Conservation (phyloP, 1,139 yeast species). For the Meyerozyma athensensis region DNA sequence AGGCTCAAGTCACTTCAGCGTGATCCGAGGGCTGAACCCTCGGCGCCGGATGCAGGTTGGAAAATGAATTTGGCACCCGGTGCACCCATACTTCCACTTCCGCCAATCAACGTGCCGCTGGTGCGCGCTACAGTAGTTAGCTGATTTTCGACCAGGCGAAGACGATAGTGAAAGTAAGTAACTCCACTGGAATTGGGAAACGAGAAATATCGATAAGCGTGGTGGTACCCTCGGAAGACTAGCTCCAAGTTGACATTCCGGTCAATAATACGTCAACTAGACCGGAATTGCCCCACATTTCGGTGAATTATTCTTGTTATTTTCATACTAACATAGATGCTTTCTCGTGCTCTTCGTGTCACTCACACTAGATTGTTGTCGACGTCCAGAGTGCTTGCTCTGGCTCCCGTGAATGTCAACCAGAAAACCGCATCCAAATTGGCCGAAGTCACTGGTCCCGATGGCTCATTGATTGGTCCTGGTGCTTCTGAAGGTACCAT, state of each 20-base stretch:
- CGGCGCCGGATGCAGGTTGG: not conserved
- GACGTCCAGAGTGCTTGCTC: conserved; percentile 27
- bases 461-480: conserved; percentile 72
- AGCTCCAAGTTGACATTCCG: too few relatives aligned
- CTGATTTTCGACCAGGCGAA: conserved; percentile 1
- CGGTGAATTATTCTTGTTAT: not conserved
- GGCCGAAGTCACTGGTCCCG: conserved; percentile 76
- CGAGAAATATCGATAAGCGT: not conserved
- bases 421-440: conserved; percentile 61
- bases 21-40: not conserved
- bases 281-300: not conserved
- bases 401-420: conserved; percentile 13
- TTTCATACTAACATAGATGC: conserved; percentile 28
- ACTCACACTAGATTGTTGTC: conserved; percentile 40
- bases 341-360: conserved; percentile 38
- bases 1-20: conserved; percentile 4
- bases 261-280: too few relatives aligned
- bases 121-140: conserved; percentile 4
- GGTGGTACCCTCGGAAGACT: not conserved
- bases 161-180: conserved; percentile 2
- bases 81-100: not conserved
- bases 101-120: conserved; percentile 2
- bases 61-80: not conserved
- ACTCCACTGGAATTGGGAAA: not conserved
- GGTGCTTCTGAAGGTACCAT: conserved; percentile 82